Evolutionary conservation across 2,329 filamentous ascomycete genomes (phyloP), one percentile per base, ranked within the genome.

Genomic region (Clarireedia monteithiana): DNA sequence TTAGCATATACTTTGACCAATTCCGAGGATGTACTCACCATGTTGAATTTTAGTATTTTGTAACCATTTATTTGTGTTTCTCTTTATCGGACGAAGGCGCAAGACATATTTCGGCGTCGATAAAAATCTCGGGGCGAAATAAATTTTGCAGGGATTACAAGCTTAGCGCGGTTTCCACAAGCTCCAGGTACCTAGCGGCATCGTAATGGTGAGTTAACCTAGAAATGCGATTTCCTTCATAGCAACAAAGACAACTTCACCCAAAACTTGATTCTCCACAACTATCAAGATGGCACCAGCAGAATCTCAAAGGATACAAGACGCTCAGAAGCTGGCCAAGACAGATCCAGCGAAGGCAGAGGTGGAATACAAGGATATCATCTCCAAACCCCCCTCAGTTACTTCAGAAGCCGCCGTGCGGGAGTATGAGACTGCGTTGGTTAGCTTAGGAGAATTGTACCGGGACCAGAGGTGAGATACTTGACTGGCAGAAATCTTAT

Each of bases 391-490:
- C 39, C 91, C 91, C 23, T 88, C 89, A 52, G 84, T 87, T 58
- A 94, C 84, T 58, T 85, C 82, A 59, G 94, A 99, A 73, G 83
- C 86, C 39, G 89, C 91, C 58, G 84, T 92, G 63, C 86, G 88
- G 72, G 90, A 96, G 72, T 99, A 96, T 68, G 94, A 99, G 77
- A 80, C 81, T 64, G 91, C 94, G 26, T 74, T 99, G 70, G 82
- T 96, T 68, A 89, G 86, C 63, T 76, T 99, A 69, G 94, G 94
- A 67, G 88, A 95, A 81, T 80, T 97, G 63, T 96, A 96, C 74
- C 83, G 91, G 65, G 91, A 96, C 74, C 83, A 89, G 74, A 89
- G 88, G 84, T 88, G 74, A 73, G 85, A 36, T 24, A 26, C 5
- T 12, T 9, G 40, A 12, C 26, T 7, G 14, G 24, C 24, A 49